A percentile compares a stretch with the other conserved stretches of the same genome.
These are phyloP conservation scores for Podosphaera aphanis DNA, from an alignment of 2,329 filamentous ascomycete species.

Conservation along the genomic window DNA sequence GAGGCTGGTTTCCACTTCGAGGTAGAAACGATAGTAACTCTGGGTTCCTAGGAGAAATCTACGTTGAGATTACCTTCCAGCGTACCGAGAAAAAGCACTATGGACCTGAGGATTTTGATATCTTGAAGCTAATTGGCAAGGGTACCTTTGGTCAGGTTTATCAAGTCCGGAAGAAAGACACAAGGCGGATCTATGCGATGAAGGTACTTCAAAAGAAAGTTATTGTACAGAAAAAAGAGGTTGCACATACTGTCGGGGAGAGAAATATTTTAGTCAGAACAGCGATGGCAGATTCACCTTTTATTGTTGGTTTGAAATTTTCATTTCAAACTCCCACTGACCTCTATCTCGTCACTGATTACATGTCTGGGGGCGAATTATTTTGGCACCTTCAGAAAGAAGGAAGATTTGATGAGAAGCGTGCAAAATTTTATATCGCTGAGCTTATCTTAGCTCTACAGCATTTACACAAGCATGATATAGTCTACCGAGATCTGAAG, in stretches of 20 bases:
- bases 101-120: constrained; percentile 86
- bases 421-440: constrained; percentile 96
- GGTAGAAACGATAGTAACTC: constrained; percentile 59
- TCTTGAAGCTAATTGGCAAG: constrained; percentile 88
- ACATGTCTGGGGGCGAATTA: constrained; percentile 95
- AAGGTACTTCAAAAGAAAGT: constrained; percentile 99
- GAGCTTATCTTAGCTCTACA: constrained; percentile 88
- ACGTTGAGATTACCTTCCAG: constrained; percentile 68
- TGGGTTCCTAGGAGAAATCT: constrained; percentile 59
- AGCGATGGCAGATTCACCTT: constrained; percentile 83
- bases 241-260: constrained; percentile 89
- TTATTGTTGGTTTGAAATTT: constrained; percentile 95
- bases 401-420: constrained; percentile 77
- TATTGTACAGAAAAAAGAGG: constrained; percentile 98
- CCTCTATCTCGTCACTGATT: constrained; percentile 93
- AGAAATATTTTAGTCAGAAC: constrained; percentile 93
- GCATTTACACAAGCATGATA: constrained; percentile 88
- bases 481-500: constrained; percentile 92
- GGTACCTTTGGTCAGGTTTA: constrained; percentile 97
- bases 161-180: constrained; percentile 94
- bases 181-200: constrained; percentile 91
- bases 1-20: constrained; percentile 67
- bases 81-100: constrained; percentile 74
- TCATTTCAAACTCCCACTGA: constrained; percentile 96
- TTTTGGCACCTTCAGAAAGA: constrained; percentile 99